Conservation (phyloP, 768 basidiomycete genomes). For the Mycena rosella region DNA sequence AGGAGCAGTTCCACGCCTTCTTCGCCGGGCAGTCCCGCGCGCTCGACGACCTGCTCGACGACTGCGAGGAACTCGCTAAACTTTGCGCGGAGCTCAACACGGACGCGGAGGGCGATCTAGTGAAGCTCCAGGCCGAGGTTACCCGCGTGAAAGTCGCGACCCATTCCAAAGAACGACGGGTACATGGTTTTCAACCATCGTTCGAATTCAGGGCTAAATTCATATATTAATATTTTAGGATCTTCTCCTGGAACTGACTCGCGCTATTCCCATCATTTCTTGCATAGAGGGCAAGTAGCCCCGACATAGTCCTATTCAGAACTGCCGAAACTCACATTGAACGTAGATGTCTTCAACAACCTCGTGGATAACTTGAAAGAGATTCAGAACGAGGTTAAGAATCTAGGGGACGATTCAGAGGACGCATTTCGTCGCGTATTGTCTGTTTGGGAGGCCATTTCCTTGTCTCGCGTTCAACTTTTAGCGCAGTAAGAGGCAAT, state of each 20-base stretch:
- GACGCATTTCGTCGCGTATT: not conserved
- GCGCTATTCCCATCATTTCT: slow-evolving; percentile 6
- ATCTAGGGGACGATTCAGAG: slow-evolving; percentile 6
- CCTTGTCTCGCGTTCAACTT: slow-evolving; percentile 8
- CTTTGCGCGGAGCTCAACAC: slow-evolving; percentile 19
- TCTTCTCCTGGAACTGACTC: slow-evolving; percentile 23
- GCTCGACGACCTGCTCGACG: slow-evolving; percentile 20
- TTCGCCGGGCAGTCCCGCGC: slow-evolving; percentile 6
- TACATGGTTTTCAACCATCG: not conserved
- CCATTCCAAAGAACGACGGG: slow-evolving; percentile 32
- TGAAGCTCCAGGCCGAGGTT: slow-evolving; percentile 27
- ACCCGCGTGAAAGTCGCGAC: slow-evolving; percentile 23
- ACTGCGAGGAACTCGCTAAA: slow-evolving; percentile 9
- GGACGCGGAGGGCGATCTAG: slow-evolving; percentile 23
- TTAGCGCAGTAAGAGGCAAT: not conserved
- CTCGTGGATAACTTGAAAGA: slow-evolving; percentile 6
- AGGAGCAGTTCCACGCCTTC: slow-evolving; percentile 9
- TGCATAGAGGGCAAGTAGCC: slow-evolving; percentile 10
- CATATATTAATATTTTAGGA: slow-evolving; percentile 3
- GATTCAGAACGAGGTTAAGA: slow-evolving; percentile 14
- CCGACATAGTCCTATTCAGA: not conserved
- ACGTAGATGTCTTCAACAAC: slow-evolving; percentile 10
- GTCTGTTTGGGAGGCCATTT: not conserved
- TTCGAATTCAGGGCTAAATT: not conserved
- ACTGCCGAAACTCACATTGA: not conserved